These are phyloP conservation scores for Punctularia strigosozonata DNA, from an alignment of 768 basidiomycete species.

Conservation along the genomic window DNA sequence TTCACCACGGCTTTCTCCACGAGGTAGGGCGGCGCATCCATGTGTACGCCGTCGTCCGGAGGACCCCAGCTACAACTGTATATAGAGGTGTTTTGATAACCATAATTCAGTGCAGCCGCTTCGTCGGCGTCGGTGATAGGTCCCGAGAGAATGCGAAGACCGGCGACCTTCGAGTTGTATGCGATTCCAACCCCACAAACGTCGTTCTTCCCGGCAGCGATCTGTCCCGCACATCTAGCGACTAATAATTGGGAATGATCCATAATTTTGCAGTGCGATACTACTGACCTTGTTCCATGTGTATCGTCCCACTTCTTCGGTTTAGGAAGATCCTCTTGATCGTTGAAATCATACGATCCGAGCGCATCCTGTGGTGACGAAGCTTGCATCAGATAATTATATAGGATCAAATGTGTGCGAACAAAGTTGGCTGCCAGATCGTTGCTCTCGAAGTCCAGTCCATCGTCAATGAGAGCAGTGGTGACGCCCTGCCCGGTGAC, in stretches of 20 bases:
- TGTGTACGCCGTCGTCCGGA: slow-evolving; percentile 84
- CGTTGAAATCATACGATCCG: slow-evolving; percentile 94
- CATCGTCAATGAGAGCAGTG: slow-evolving; percentile 89
- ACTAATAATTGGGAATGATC: too few relatives aligned
- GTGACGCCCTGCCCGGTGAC: slow-evolving; percentile 81
- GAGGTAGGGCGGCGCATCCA: slow-evolving; percentile 89
- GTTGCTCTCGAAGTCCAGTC: slow-evolving; percentile 78
- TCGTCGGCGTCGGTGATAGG: slow-evolving; percentile 94
- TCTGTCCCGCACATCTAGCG: slow-evolving; percentile 93
- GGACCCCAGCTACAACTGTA: slow-evolving; percentile 99
- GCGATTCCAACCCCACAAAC: slow-evolving; percentile 94
- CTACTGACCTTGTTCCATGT: too few relatives aligned
- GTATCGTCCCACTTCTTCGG: slow-evolving; percentile 86
- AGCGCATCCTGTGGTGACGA: slow-evolving; percentile 49
- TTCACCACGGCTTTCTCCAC: slow-evolving; percentile 92
- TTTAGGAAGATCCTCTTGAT: slow-evolving; percentile 77
- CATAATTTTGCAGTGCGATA: too few relatives aligned
- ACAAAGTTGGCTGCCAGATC: slow-evolving; percentile 92
- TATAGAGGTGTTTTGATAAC: slow-evolving; percentile 82
- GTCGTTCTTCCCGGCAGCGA: slow-evolving; percentile 86
- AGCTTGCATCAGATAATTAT: not conserved
- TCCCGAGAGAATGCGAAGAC: slow-evolving; percentile 89
- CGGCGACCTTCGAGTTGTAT: slow-evolving; percentile 84
- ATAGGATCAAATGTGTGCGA: slow-evolving; percentile 20
- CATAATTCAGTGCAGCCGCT: slow-evolving; percentile 89